phyloP scores from a whole-genome alignment of 1,139 yeast genomes.

The Protomyces inouyei region DNA sequence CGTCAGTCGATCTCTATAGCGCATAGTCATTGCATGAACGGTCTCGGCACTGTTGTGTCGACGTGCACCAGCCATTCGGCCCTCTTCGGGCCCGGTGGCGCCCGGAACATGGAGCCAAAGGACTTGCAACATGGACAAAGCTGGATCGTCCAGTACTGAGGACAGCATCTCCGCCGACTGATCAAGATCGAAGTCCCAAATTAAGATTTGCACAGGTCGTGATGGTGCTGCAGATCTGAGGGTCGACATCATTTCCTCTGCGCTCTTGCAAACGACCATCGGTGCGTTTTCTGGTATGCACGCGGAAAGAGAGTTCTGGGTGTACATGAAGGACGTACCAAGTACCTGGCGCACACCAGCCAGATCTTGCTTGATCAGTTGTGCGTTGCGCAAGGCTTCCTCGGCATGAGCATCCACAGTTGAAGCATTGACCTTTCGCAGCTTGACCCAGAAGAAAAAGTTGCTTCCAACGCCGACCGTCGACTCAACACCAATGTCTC shows the following conservation, averaged over 20 bases:
- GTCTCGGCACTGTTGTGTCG: not conserved
- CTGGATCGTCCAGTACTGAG: not conserved
- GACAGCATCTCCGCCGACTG: not conserved
- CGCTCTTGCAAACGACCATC: not conserved
- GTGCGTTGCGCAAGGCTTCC: not conserved
- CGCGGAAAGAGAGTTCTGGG: not conserved
- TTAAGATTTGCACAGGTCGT: not conserved
- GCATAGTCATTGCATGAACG: not conserved
- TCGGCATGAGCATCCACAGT: not conserved
- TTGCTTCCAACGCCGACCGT: constrained; percentile 7
- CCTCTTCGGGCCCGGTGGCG: not conserved
- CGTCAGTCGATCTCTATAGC: not conserved
- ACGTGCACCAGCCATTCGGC: not conserved
- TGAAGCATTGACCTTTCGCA: not conserved
- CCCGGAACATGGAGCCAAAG: not conserved
- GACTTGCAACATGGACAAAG: not conserved
- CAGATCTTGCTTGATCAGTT: not conserved
- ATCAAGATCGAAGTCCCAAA: not conserved
- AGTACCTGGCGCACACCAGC: not conserved
- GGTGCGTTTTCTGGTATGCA: not conserved
- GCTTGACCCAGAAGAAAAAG: constrained; percentile 1
- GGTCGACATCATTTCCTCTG: not conserved
- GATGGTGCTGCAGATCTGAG: not conserved
- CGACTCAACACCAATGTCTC: constrained; percentile 18
- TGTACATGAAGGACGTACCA: not conserved